phyloP scores from a whole-genome alignment of 2,329 filamentous ascomycete species.

The Fusarium equiseti region DNA sequence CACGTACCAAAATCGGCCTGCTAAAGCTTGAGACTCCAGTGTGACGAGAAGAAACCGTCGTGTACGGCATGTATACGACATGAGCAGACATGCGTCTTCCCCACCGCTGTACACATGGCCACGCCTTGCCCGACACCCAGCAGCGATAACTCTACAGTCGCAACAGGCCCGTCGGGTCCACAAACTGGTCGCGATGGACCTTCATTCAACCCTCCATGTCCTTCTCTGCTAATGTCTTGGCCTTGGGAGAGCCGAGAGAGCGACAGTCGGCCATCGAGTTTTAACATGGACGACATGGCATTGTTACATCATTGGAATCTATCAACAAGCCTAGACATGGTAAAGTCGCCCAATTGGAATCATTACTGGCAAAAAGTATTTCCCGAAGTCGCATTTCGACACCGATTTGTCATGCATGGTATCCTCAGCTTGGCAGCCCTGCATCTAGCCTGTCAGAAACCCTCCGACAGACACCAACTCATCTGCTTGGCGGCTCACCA shows the following conservation, averaged over 20 bases:
- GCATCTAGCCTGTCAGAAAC: neutral
- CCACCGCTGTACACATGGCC: neutral
- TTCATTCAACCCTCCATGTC: neutral
- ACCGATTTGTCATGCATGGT: neutral
- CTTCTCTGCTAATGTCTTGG: neutral
- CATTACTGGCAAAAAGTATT: neutral
- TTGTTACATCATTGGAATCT: neutral
- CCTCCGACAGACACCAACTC: neutral
- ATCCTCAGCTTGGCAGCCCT: conserved; percentile 2
- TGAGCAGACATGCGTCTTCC: neutral
- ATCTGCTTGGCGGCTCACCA: neutral
- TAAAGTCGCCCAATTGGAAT: neutral
- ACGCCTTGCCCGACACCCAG: neutral
- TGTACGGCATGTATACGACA: neutral
- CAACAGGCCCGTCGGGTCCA: neutral
- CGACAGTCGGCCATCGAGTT: neutral
- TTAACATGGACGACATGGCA: neutral
- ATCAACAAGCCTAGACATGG: neutral
- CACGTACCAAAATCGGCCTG: too few relatives aligned
- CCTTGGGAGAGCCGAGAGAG: neutral
- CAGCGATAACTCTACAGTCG: neutral
- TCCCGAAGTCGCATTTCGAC: neutral
- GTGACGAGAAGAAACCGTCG: neutral
- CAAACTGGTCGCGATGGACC: neutral
- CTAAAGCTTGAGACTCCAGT: neutral